phyloP scores from a whole-genome alignment of 805 yeast genomes.

The Candida nanaspora region DNA sequence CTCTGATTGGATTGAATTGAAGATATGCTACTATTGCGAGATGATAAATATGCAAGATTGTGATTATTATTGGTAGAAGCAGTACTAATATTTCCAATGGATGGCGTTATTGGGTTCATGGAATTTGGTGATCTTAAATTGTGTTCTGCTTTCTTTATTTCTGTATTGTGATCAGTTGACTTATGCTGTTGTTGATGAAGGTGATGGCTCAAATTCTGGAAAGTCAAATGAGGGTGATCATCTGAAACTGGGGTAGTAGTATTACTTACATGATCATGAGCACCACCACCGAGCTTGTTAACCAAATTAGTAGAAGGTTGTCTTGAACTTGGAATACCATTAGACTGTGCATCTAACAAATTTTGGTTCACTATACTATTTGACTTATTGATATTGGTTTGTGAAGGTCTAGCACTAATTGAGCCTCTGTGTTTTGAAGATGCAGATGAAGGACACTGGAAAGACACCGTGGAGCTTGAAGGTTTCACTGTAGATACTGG shows the following conservation, averaged over 20 bases:
- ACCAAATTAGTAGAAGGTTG: slow-evolving; percentile 17
- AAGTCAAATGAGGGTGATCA: background rate
- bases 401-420: slow-evolving; percentile 45
- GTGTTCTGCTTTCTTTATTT: too few relatives aligned
- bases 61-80: background rate
- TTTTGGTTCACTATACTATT: background rate
- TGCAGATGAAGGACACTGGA: slow-evolving; percentile 35
- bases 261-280: too few relatives aligned
- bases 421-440: slow-evolving; percentile 48
- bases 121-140: background rate
- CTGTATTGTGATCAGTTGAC: too few relatives aligned
- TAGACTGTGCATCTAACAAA: slow-evolving; percentile 14
- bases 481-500: slow-evolving; percentile 10
- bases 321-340: slow-evolving; percentile 22
- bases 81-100: too few relatives aligned
- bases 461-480: slow-evolving; percentile 30
- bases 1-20: slow-evolving; percentile 4
- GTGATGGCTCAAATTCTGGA: background rate
- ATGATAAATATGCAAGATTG: background rate
- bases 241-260: background rate
- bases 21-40: slow-evolving; percentile 6
- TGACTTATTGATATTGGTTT: slow-evolving; percentile 18
- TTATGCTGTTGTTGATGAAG: too few relatives aligned
- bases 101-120: background rate
- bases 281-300: too few relatives aligned